Percentiles rank a stretch among this genome's conserved stretches.
Conservation (phyloP, 306 rosid genomes). For the Medicago lupulina region DNA sequence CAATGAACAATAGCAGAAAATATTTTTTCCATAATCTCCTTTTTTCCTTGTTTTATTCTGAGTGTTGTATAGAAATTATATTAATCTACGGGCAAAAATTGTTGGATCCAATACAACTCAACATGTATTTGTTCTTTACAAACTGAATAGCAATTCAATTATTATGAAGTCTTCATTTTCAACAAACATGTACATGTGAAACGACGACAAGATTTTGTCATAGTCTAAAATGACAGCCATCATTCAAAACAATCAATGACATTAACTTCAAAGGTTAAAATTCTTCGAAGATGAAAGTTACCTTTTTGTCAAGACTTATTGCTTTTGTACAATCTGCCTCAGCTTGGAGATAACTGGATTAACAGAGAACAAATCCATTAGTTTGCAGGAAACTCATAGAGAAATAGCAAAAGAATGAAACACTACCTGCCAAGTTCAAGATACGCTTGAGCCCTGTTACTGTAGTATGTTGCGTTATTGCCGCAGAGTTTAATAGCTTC, state of each 20-base stretch:
- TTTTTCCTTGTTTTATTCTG: slow-evolving; percentile 3
- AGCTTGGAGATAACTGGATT: slow-evolving; percentile 75
- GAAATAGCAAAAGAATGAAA: slow-evolving; percentile 26
- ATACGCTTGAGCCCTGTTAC: slow-evolving; percentile 93
- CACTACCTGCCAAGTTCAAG: slow-evolving; percentile 81
- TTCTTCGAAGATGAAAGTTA: slow-evolving; percentile 33
- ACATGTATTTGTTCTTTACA: no score
- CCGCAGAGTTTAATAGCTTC: slow-evolving; percentile 91
- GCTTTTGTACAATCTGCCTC: slow-evolving; percentile 90
- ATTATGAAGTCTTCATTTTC: slow-evolving; percentile 21
- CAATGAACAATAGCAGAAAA: neutral
- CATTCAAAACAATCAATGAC: neutral
- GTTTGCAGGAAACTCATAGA: slow-evolving; percentile 38
- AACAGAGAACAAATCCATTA: slow-evolving; percentile 45
- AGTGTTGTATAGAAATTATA: no score
- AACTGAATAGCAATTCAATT: slow-evolving; percentile 11
- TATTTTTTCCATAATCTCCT: neutral
- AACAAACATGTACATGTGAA: slow-evolving; percentile 4
- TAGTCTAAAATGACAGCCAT: slow-evolving; percentile 5
- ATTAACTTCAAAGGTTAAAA: slow-evolving; percentile 21
- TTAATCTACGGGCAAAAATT: no score
- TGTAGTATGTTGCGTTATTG: slow-evolving; percentile 82
- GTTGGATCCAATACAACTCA: no score
- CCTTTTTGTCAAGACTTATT: slow-evolving; percentile 89
- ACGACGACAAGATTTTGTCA: slow-evolving; percentile 6